phyloP scores from a whole-genome alignment of 305 asterid species.

The Fraxinus sp. region DNA sequence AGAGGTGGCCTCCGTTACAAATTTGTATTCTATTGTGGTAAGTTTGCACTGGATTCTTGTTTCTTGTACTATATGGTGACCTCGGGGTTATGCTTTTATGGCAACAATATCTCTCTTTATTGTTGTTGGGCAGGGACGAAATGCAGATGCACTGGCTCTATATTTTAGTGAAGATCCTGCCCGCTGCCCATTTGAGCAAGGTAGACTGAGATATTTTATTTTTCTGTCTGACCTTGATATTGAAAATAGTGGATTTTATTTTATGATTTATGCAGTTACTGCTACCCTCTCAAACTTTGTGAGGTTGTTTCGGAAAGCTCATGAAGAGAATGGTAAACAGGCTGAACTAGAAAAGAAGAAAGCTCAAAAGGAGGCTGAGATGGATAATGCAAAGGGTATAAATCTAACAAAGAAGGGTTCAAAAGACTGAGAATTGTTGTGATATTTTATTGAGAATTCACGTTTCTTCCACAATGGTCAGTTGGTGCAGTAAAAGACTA shows the following conservation, averaged over 20 bases:
- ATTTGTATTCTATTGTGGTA: conserved; percentile 83
- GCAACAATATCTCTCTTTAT: neutral
- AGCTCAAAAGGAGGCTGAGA: conserved; percentile 81
- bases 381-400: conserved; percentile 52
- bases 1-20: conserved; percentile 69
- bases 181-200: conserved; percentile 91
- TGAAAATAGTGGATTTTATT: conserved; percentile 32
- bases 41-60: conserved; percentile 21
- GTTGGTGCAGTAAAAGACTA: conserved; percentile 20
- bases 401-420: conserved; percentile 46
- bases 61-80: neutral
- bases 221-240: conserved; percentile 11
- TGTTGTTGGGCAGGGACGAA: conserved; percentile 62
- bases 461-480: conserved; percentile 20
- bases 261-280: conserved; percentile 63
- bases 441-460: conserved; percentile 20
- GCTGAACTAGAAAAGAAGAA: conserved; percentile 89
- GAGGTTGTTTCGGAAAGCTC: conserved; percentile 84
- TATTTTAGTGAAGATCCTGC: conserved; percentile 96
- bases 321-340: conserved; percentile 84
- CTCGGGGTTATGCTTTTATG: conserved; percentile 6
- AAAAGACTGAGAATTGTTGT: conserved; percentile 34
- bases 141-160: conserved; percentile 77
- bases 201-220: conserved; percentile 33
- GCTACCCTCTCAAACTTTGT: conserved; percentile 90